A percentile compares a stretch with the other conserved stretches of the same genome.
Evolutionary conservation across 2,329 filamentous ascomycete genomes (phyloP).

Genomic region (Venturia aucupariae): DNA sequence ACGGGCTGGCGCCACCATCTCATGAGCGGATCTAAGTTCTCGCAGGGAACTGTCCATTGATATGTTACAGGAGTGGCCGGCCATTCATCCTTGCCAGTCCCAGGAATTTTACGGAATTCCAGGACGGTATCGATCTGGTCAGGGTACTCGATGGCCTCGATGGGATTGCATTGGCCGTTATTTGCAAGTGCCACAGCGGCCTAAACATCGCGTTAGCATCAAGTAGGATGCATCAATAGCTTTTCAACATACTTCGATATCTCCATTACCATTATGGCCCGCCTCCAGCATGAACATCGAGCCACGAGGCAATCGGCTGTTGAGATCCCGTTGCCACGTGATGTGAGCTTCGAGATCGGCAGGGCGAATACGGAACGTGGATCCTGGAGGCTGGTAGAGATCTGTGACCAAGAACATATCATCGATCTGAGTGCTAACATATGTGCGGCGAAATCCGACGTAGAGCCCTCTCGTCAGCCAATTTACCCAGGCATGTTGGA

Average conservation of each 20-base stretch:
- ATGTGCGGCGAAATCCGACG: slow-evolving; percentile 46
- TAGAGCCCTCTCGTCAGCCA: slow-evolving; percentile 53
- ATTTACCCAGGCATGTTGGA: slow-evolving; percentile 54
- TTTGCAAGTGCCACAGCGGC: slow-evolving; percentile 12
- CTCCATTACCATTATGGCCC: slow-evolving; percentile 31
- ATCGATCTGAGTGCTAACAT: slow-evolving; percentile 49
- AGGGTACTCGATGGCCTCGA: slow-evolving; percentile 29
- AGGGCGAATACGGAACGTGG: slow-evolving; percentile 39
- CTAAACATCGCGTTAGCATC: background rate
- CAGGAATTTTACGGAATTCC: slow-evolving; percentile 38
- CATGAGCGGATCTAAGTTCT: slow-evolving; percentile 40
- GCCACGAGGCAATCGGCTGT: slow-evolving; percentile 25
- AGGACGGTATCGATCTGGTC: slow-evolving; percentile 32
- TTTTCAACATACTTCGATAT: slow-evolving; percentile 23
- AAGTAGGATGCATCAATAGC: background rate
- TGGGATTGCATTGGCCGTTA: slow-evolving; percentile 23
- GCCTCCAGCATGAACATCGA: slow-evolving; percentile 30
- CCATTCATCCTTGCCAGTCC: slow-evolving; percentile 31
- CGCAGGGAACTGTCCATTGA: slow-evolving; percentile 42
- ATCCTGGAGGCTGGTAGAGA: slow-evolving; percentile 34
- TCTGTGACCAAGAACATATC: slow-evolving; percentile 49
- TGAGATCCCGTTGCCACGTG: slow-evolving; percentile 24
- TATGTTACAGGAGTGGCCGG: slow-evolving; percentile 35
- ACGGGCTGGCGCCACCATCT: slow-evolving; percentile 43
- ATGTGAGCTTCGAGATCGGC: slow-evolving; percentile 25